These are phyloP conservation scores for Pleurotus salmoneostramineus DNA, from an alignment of 768 basidiomycete species.

Conservation along the genomic window DNA sequence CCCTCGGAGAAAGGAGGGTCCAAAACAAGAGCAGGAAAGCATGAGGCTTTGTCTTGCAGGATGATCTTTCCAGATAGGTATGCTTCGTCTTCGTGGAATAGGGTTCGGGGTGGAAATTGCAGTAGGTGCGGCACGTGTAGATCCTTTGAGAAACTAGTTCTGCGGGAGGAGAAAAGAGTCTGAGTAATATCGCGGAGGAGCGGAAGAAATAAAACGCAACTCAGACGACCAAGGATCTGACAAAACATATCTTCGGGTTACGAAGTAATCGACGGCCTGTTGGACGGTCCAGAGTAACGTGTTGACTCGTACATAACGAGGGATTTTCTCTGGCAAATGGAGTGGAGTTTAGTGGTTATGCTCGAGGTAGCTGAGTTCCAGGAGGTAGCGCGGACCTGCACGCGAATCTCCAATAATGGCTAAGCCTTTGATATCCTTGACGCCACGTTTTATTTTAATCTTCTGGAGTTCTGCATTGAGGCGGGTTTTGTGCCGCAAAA, in stretches of 20 bases:
- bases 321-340: conserved; percentile 52
- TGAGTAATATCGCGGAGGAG: conserved; percentile 4
- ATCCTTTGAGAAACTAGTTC: conserved; percentile 68
- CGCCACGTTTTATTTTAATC: conserved; percentile 75
- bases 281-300: conserved; percentile 62
- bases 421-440: conserved; percentile 58
- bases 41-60: conserved; percentile 96
- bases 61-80: conserved; percentile 83
- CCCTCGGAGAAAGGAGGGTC: conserved; percentile 56
- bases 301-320: conserved; percentile 86
- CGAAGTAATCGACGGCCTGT: conserved; percentile 58
- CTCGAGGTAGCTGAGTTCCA: conserved; percentile 1
- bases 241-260: conserved; percentile 49
- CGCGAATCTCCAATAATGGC: conserved; percentile 51
- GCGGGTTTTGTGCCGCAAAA: conserved; percentile 87
- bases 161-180: conserved; percentile 19
- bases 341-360: conserved; percentile 10
- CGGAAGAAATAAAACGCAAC: conserved; percentile 27
- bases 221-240: conserved; percentile 49
- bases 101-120: conserved; percentile 61
- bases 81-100: conserved; percentile 67
- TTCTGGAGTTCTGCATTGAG: conserved; percentile 83
- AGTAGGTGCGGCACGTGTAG: conserved; percentile 81
- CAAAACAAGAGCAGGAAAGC: conserved; percentile 90
- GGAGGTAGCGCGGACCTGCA: conserved; percentile 42